These are phyloP conservation scores for Botrytis fabae DNA, from an alignment of 2,329 filamentous ascomycete species.

Conservation along the genomic window DNA sequence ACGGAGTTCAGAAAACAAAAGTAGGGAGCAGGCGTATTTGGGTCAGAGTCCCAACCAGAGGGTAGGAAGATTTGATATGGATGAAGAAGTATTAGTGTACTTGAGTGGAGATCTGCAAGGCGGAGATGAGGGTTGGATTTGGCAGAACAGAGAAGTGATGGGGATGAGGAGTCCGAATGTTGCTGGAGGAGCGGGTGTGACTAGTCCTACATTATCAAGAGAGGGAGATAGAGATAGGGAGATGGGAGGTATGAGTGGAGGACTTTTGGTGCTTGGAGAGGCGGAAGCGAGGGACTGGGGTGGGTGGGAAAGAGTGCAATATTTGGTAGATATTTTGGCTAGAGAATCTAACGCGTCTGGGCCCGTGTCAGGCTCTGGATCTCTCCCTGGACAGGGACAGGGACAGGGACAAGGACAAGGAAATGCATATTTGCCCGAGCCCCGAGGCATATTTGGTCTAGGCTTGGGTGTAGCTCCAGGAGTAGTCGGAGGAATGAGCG, in stretches of 20 bases:
- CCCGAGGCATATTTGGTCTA: not conserved
- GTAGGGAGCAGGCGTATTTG: conserved; percentile 24
- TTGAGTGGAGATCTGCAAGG: conserved; percentile 85
- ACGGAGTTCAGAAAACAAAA: conserved; percentile 38
- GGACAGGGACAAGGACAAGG: not conserved
- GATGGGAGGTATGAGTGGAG: conserved; percentile 28
- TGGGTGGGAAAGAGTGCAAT: conserved; percentile 76
- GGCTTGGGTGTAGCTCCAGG: conserved; percentile 15
- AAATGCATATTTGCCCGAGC: not conserved
- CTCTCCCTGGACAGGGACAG: not conserved
- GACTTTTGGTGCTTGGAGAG: conserved; percentile 47
- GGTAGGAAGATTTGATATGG: conserved; percentile 42
- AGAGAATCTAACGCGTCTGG: conserved; percentile 30
- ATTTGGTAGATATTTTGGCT: conserved; percentile 56
- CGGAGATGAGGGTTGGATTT: conserved; percentile 79
- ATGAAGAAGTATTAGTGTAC: conserved; percentile 88
- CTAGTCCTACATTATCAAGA: conserved; percentile 33
- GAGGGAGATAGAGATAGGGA: conserved; percentile 42
- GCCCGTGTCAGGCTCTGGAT: not conserved
- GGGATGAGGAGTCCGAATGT: conserved; percentile 40
- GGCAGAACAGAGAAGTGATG: conserved; percentile 61
- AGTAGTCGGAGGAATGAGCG: not conserved
- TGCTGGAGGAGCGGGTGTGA: conserved; percentile 1
- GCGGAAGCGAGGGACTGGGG: conserved; percentile 69
- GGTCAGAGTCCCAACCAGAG: not conserved